Conservation (phyloP, 169 alveolate genomes). For the Plasmodium berghei region DNA sequence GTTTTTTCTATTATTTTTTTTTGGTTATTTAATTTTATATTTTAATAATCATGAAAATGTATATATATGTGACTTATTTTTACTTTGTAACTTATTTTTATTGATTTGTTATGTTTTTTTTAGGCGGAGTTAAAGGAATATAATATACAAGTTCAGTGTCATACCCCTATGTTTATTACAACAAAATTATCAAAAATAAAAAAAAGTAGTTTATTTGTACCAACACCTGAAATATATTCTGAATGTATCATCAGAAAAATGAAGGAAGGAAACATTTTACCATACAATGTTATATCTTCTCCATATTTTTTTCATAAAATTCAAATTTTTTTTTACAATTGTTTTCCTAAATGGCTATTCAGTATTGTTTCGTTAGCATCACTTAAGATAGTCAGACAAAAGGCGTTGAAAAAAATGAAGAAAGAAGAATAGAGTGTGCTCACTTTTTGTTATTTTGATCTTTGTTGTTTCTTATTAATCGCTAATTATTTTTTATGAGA, state of each 20-base stretch:
- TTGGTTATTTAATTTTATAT: too few species aligned
- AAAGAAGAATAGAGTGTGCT: neutral
- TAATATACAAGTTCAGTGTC: constrained; percentile 79
- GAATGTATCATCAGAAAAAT: constrained; percentile 36
- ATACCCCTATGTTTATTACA: constrained; percentile 74
- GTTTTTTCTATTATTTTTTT: too few species aligned
- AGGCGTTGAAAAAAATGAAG: constrained; percentile 41
- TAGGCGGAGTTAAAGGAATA: constrained; percentile 73
- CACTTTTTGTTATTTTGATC: too few species aligned
- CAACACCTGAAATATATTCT: constrained; percentile 76
- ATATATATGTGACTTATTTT: neutral
- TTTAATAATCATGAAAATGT: neutral
- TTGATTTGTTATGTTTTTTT: neutral
- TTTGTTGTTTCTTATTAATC: too few species aligned
- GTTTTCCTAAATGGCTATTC: constrained; percentile 30
- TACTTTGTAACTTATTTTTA: constrained; percentile 7
- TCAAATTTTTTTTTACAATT: constrained; percentile 58
- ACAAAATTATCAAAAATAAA: constrained; percentile 79
- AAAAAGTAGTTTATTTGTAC: constrained; percentile 77
- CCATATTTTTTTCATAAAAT: constrained; percentile 77
- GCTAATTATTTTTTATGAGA: too few species aligned
- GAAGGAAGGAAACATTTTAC: constrained; percentile 38
- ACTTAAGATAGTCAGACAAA: constrained; percentile 42
- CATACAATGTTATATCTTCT: constrained; percentile 46
- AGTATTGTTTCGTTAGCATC: constrained; percentile 13